Evolutionary conservation across 805 yeast species (phyloP), one percentile per base, ranked within the genome.

Genomic region (Ogataea salicorniae): DNA sequence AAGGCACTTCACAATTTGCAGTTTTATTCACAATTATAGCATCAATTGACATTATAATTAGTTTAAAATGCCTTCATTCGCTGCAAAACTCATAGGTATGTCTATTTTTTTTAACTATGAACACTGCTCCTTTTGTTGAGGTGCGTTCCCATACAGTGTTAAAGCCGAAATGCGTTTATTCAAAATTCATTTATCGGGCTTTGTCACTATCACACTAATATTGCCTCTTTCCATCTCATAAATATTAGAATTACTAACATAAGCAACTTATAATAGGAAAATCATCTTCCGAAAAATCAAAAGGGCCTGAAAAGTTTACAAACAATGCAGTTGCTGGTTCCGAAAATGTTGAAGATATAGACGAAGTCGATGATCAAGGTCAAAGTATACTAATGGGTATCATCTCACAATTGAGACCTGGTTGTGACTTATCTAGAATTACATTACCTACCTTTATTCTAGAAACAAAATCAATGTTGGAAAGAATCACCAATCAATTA

Each of bases 391-490:
- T 92, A 46, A 73, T 88, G 74, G 89, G 92, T 15, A 88, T 92
- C 49, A 94, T 92, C 47, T 73, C 96, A 13, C 97, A 92, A 68
- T 74, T 92, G 61, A 81, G 97, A 57, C 96, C 95, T 0, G 98
- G 98, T 1, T 80, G 86, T 45, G 99, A 94, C 62, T 74, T 94
- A 52, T 76, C 96, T 0, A 77, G 92, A 59, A 92, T 94, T 54
- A 92, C 99, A 0, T 73, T 94, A 45, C 99, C 99, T 5, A 94
- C 99, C 0, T 94, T 94, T 59, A 90, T 94, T 43, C 73, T 94
- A 46, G 99, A 94, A 67, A 84, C 95, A 64, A 94, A 91, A 69
- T 87, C 96, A 2, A 91, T 94, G 98, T 72, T 94, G 46, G 99
- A 94, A 66, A 80, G 99, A 62, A 88, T 94, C 56, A 87, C 97